Percentiles rank a stretch among this genome's conserved stretches.
Conservation (phyloP, 371 early-diverging fungal genomes). For the Zychaea mexicana region DNA sequence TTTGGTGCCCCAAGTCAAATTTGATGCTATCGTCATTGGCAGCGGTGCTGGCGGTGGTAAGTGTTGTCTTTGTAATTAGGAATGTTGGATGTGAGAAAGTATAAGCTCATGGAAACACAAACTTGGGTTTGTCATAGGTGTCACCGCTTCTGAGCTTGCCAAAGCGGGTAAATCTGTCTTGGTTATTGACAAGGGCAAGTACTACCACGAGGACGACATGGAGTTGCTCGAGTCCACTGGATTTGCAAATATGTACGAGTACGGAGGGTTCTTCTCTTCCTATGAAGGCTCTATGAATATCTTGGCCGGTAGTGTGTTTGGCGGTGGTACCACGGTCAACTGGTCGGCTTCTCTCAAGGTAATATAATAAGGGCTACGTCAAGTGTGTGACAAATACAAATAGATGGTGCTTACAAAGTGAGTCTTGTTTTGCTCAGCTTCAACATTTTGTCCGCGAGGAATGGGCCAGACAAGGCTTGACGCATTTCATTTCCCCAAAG, state of each 20-base stretch:
- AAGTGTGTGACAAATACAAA: neutral
- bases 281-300: slow-evolving; percentile 51
- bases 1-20: slow-evolving; percentile 27
- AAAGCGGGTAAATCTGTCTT: slow-evolving; percentile 69
- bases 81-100: too few relatives aligned
- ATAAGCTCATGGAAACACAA: too few relatives aligned
- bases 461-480: slow-evolving; percentile 71
- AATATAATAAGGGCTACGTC: neutral
- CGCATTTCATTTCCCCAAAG: slow-evolving; percentile 55
- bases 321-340: slow-evolving; percentile 49
- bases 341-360: slow-evolving; percentile 76
- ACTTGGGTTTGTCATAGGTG: slow-evolving; percentile 47
- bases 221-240: slow-evolving; percentile 49
- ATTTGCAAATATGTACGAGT: slow-evolving; percentile 53
- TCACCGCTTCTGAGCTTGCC: slow-evolving; percentile 71
- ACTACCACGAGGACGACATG: slow-evolving; percentile 57
- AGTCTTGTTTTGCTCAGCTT: slow-evolving; percentile 2
- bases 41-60: slow-evolving; percentile 78
- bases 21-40: slow-evolving; percentile 76
- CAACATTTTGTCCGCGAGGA: slow-evolving; percentile 64
- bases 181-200: slow-evolving; percentile 77
- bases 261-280: slow-evolving; percentile 41
- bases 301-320: slow-evolving; percentile 67
- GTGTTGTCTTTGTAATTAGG: neutral
- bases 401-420: neutral